Base-by-base conservation (phyloP, 306 rosid species). In the Prunus mongolica region DNA sequence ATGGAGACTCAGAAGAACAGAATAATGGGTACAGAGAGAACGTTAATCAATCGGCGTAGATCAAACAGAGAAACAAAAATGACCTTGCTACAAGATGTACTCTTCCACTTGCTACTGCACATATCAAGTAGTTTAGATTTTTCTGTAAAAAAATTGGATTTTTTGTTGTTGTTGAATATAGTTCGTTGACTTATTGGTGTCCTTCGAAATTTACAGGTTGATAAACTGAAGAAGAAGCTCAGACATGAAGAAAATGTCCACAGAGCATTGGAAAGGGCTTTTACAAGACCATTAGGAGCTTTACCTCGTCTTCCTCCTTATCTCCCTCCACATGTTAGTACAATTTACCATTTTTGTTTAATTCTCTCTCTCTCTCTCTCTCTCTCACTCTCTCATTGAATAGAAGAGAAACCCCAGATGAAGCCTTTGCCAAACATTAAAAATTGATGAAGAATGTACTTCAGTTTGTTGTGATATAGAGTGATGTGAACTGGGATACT, bases 271-370 rank as follows among this genome's bases (percentile, higher is more conserved):
- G 98, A 94, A 76, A 92, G 98, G 78, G 98, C 96, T 69, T 91
- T 94, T 30, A 88, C 95, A 2, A 85, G 98, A 74, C 97, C 98
- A 61, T 75, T 94, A 56, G 98, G 98, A 77, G 91, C 97, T 74
- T 86, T 94, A 50, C 98, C 98, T 81, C 97, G 97, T 75, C 95
- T 94, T 73, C 98, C 98, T 76, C 97, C 98, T 15, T 94, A 90
- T 90, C 97, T 94, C 61, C 98, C 98, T 85, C 91, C 95, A 62
- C 64, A 84, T 84, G 98, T 94, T 62, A 84, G 96, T 74, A 16
- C 30, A 22, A 61, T 64, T 16, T 56, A n/a, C 19, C n/a, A 55
- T 45, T 11, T 25, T 0, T 24, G 41, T 67, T 55, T 14, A 15
- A 46, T 20, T 24, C 56, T 30, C 27, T 16, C 44, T 5, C 45